These are phyloP conservation scores for Syzygium malaccense DNA, from an alignment of 441 rosid species.

Conservation along the genomic window DNA sequence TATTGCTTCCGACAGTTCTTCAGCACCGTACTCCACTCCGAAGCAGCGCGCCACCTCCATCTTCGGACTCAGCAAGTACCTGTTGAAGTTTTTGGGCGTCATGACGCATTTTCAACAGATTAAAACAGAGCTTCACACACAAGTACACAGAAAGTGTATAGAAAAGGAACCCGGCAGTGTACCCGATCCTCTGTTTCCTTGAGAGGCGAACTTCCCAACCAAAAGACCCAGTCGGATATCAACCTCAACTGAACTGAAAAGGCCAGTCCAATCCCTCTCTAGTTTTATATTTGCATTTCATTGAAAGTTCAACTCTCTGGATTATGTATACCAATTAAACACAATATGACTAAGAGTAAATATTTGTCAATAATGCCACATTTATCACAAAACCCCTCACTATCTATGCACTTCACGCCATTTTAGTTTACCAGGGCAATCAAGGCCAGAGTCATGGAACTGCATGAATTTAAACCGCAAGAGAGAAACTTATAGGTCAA, in stretches of 20 bases:
- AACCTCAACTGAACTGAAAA: background rate
- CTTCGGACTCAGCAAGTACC: slow-evolving; percentile 75
- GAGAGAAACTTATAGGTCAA: no score
- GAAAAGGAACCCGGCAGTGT: background rate
- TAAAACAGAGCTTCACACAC: background rate
- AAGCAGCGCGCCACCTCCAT: slow-evolving; percentile 76
- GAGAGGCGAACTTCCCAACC: background rate
- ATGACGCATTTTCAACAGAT: background rate
- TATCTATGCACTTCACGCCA: no score
- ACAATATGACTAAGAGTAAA: background rate
- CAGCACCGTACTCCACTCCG: slow-evolving; percentile 65
- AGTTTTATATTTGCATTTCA: background rate
- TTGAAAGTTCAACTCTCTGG: background rate
- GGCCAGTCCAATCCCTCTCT: background rate
- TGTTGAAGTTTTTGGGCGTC: slow-evolving; percentile 10
- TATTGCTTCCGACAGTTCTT: slow-evolving; percentile 51
- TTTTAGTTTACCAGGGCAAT: no score
- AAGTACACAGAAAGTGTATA: background rate
- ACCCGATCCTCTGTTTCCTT: background rate
- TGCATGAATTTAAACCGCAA: no score
- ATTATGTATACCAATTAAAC: background rate
- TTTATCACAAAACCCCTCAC: no score
- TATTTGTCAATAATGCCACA: no score
- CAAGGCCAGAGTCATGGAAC: no score
- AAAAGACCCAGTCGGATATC: background rate